These are phyloP conservation scores for Rosa multiflora DNA, from an alignment of 306 rosid genomes.

Conservation along the genomic window DNA sequence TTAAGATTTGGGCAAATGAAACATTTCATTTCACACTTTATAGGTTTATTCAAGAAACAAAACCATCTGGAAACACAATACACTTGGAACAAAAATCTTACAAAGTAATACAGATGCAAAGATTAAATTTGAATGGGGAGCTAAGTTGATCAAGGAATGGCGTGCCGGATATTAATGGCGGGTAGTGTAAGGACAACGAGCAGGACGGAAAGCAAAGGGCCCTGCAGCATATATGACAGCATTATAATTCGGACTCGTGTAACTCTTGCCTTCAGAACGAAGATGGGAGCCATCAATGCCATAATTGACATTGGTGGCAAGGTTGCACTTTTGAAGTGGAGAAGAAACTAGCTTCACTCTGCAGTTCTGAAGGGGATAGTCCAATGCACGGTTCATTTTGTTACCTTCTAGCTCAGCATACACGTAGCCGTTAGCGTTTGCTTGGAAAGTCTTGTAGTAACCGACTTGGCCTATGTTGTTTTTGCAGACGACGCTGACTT, in stretches of 20 bases:
- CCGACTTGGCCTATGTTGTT: conserved; percentile 53
- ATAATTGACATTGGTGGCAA: conserved; percentile 63
- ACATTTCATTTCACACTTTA: not conserved
- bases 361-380: conserved; percentile 85
- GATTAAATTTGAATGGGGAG: not conserved
- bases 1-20: not conserved
- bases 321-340: conserved; percentile 57
- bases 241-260: conserved; percentile 49
- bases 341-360: conserved; percentile 70
- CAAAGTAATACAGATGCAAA: not conserved
- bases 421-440: conserved; percentile 65
- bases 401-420: conserved; percentile 69
- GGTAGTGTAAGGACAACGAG: conserved; percentile 42
- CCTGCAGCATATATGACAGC: conserved; percentile 80
- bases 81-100: not conserved
- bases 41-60: conserved; percentile 9
- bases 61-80: conserved; percentile 6
- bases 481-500: conserved; percentile 81
- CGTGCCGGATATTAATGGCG: conserved; percentile 23
- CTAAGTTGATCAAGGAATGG: conserved; percentile 5
- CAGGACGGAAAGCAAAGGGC: conserved; percentile 84
- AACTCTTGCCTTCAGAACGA: conserved; percentile 62
- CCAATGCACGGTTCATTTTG: conserved; percentile 55
- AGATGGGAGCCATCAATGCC: conserved; percentile 67
- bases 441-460: conserved; percentile 70